Evolutionary conservation across 306 rosid species (phyloP).

Genomic region (Trichosanthes truncata): DNA sequence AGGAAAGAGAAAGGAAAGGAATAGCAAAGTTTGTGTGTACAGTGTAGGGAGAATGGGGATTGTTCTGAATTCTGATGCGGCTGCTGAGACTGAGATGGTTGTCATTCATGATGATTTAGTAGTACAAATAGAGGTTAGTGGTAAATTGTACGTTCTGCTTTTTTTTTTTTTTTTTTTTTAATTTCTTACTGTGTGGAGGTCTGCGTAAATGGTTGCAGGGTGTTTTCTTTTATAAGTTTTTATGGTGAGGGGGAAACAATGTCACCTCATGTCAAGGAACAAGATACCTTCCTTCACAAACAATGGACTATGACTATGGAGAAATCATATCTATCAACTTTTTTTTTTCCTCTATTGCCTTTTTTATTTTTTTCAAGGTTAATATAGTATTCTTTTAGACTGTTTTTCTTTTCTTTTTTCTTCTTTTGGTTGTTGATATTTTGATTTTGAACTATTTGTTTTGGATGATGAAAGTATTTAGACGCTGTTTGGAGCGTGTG

Average conservation of each 20-base stretch:
- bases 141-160: background rate
- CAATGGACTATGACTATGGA: background rate
- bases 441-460: background rate
- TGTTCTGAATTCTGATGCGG: background rate
- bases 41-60: background rate
- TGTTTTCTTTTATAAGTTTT: background rate
- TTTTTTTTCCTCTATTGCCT: background rate
- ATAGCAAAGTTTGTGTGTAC: background rate
- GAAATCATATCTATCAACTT: background rate
- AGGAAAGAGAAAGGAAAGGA: too few species aligned
- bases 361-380: background rate
- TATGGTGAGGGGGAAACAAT: background rate
- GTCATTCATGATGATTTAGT: background rate
- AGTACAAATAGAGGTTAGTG: background rate
- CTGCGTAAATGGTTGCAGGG: conserved; percentile 1
- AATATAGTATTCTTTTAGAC: background rate
- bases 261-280: background rate
- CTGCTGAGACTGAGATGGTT: background rate
- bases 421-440: background rate
- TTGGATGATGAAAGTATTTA: background rate
- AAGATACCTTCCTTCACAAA: background rate
- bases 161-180: background rate
- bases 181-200: background rate
- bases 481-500: too few species aligned
- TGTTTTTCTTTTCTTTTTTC: background rate